These are phyloP conservation scores for Leptomonas seymouri DNA, from an alignment of 208 protist genomes.

Conservation along the genomic window DNA sequence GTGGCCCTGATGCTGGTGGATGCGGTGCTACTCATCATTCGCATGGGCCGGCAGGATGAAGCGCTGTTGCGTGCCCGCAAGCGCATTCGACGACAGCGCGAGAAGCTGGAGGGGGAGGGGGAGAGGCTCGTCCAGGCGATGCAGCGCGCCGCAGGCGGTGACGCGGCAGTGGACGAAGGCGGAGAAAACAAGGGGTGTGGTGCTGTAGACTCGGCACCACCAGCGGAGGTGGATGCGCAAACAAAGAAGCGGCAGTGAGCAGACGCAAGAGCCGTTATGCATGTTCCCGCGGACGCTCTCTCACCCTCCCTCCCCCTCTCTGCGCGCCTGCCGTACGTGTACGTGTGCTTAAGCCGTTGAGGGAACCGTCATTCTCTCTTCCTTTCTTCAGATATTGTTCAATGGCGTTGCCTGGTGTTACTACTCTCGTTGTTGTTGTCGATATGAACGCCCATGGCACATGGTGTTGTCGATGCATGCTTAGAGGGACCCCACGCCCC, in stretches of 20 bases:
- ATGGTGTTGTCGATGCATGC: too few relatives aligned
- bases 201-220: too few relatives aligned
- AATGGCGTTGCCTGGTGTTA: background rate
- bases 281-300: too few relatives aligned
- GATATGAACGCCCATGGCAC: too few relatives aligned
- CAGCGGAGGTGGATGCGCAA: background rate
- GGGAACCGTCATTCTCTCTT: too few relatives aligned
- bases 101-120: constrained; percentile 17
- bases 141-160: constrained; percentile 6
- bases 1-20: constrained; percentile 80
- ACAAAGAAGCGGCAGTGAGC: constrained; percentile 29
- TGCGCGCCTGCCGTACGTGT: too few relatives aligned
- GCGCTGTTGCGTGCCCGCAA: constrained; percentile 28
- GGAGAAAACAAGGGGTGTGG: too few relatives aligned
- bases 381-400: background rate
- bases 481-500: too few relatives aligned
- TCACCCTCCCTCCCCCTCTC: too few relatives aligned
- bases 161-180: background rate
- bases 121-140: constrained; percentile 26
- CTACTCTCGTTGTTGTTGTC: too few relatives aligned
- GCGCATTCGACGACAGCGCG: constrained; percentile 26
- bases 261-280: too few relatives aligned
- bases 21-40: constrained; percentile 65
- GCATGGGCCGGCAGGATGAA: constrained; percentile 57
- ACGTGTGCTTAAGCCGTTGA: too few relatives aligned